These are phyloP conservation scores for Podospora pseudopauciseta DNA, from an alignment of 495 filamentous ascomycete species.

Conservation along the genomic window DNA sequence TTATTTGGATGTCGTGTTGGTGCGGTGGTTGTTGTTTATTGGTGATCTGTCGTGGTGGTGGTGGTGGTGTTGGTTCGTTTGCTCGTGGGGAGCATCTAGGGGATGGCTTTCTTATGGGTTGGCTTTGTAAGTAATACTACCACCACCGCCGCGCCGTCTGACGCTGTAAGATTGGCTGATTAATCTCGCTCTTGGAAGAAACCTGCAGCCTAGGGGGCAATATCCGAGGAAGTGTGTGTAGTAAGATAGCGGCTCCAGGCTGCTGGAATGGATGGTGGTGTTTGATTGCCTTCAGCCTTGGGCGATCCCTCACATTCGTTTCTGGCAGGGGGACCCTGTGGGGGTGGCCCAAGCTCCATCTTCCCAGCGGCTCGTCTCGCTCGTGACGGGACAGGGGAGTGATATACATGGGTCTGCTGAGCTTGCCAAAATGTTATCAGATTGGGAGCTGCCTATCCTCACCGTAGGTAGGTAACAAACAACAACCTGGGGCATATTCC, in stretches of 20 bases:
- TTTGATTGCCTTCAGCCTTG: slow-evolving; percentile 7
- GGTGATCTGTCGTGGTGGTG: background rate
- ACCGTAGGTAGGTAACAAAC: background rate
- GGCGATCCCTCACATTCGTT: background rate
- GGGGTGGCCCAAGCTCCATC: slow-evolving; percentile 17
- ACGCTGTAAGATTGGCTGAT: background rate
- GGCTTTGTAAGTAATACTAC: background rate
- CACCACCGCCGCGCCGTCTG: background rate
- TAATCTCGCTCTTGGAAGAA: background rate
- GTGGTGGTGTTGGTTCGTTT: slow-evolving; percentile 1
- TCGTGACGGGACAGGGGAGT: background rate
- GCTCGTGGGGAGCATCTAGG: background rate
- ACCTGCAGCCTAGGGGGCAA: slow-evolving; percentile 18
- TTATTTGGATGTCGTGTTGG: background rate
- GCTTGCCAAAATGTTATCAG: background rate
- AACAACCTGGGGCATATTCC: background rate
- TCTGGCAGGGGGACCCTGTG: slow-evolving; percentile 4
- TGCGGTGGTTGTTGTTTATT: background rate
- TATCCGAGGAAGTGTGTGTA: slow-evolving; percentile 26
- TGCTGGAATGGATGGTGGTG: background rate
- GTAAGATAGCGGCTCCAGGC: slow-evolving; percentile 7
- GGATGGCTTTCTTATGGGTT: background rate
- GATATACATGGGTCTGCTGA: background rate
- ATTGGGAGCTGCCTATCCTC: background rate
- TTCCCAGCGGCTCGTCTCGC: background rate